phyloP scores from a whole-genome alignment of 352 stramenopile genomes.

The Lagenidium sp. region DNA sequence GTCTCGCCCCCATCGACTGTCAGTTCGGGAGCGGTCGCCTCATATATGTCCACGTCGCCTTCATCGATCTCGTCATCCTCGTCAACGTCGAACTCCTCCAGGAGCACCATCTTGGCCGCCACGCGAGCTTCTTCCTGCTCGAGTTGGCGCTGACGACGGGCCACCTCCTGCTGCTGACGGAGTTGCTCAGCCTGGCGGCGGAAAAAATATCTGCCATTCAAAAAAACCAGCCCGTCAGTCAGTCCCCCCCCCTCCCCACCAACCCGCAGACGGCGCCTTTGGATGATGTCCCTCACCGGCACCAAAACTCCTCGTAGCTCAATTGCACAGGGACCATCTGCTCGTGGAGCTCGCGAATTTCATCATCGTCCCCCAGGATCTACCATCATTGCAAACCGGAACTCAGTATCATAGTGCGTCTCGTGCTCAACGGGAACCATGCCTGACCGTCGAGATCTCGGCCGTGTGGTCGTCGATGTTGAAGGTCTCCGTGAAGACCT shows the following conservation, averaged over 20 bases:
- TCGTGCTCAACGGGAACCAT: too few relatives aligned
- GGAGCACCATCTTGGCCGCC: conserved; percentile 8
- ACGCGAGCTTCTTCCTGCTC: conserved; percentile 20
- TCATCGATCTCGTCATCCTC: conserved; percentile 27
- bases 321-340: conserved; percentile 65
- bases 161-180: conserved; percentile 19
- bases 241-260: too few relatives aligned
- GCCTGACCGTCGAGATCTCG: conserved; percentile 47
- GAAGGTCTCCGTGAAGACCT: conserved; percentile 55
- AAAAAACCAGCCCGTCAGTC: too few relatives aligned
- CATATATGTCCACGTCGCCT: conserved; percentile 14
- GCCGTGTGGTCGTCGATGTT: conserved; percentile 55
- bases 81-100: conserved; percentile 23
- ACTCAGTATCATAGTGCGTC: too few relatives aligned
- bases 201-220: conserved; percentile 49
- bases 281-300: conserved; percentile 32
- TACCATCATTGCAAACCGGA: too few relatives aligned
- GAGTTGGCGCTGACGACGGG: conserved; percentile 21
- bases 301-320: conserved; percentile 80
- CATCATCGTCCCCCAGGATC: conserved; percentile 39
- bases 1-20: conserved; percentile 14
- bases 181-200: conserved; percentile 36
- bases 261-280: too few relatives aligned
- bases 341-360: conserved; percentile 51
- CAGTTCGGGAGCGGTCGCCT: background rate